Conservation (phyloP, 2,329 filamentous ascomycete species). For the Aspergillus nomiae region DNA sequence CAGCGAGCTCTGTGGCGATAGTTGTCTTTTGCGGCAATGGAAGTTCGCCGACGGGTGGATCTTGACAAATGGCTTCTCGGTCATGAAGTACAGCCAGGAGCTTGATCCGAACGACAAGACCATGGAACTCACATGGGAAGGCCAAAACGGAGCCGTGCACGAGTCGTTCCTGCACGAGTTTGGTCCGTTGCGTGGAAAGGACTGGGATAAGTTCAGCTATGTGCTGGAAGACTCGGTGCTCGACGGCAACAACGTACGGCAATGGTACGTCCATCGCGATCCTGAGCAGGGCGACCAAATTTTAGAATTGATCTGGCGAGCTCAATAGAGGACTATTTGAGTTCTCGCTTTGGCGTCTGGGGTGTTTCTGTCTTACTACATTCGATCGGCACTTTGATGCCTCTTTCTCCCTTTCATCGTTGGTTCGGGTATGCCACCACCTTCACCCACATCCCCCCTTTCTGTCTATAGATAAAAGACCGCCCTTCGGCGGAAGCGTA, state of each 20-base stretch:
- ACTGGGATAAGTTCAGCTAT: constrained; percentile 56
- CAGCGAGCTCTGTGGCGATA: constrained; percentile 56
- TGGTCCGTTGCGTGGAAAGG: constrained; percentile 51
- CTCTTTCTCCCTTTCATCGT: neutral
- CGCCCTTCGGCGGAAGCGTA: constrained; percentile 4
- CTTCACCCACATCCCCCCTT: constrained; percentile 5
- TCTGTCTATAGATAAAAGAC: constrained; percentile 17
- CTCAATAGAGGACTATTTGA: constrained; percentile 9
- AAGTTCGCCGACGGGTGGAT: constrained; percentile 49
- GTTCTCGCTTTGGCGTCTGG: neutral
- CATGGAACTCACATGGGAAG: constrained; percentile 58
- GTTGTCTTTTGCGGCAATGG: constrained; percentile 61
- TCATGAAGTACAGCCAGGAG: constrained; percentile 52
- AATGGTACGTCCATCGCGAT: constrained; percentile 57
- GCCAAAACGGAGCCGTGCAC: constrained; percentile 44
- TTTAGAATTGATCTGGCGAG: constrained; percentile 42
- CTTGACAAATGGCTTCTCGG: constrained; percentile 63
- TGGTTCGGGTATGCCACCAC: neutral
- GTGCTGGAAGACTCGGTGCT: constrained; percentile 49
- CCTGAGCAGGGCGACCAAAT: constrained; percentile 43
- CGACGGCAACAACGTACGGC: constrained; percentile 51
- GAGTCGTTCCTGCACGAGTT: constrained; percentile 56
- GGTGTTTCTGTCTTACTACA: neutral
- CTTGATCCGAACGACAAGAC: constrained; percentile 49
- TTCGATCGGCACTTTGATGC: neutral